phyloP scores from a whole-genome alignment of 2,329 filamentous ascomycete species.

The Rutstroemia sp. region DNA sequence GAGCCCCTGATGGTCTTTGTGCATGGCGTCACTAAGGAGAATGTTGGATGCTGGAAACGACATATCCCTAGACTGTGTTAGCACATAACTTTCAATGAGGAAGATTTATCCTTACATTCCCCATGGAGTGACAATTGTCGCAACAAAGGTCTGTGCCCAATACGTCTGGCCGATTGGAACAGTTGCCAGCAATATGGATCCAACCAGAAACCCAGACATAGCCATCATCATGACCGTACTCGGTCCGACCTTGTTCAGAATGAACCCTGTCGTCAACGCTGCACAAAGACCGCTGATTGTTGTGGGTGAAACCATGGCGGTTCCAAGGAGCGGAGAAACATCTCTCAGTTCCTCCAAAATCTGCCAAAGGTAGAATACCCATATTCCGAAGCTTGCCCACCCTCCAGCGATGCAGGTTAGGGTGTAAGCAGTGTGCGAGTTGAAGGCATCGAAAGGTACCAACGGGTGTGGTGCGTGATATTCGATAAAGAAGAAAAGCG shows the following conservation, averaged over 20 bases:
- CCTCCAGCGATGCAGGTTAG: constrained; percentile 22
- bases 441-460: constrained; percentile 46
- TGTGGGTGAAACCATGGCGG: constrained; percentile 25
- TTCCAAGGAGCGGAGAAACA: constrained; percentile 25
- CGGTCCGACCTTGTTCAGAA: constrained; percentile 28
- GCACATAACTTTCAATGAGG: not conserved
- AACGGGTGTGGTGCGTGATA: constrained; percentile 42
- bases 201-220: constrained; percentile 33
- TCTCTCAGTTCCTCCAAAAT: constrained; percentile 22
- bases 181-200: constrained; percentile 25
- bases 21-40: constrained; percentile 44
- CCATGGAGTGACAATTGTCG: constrained; percentile 44
- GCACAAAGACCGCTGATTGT: constrained; percentile 28
- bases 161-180: constrained; percentile 36
- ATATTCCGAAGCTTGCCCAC: constrained; percentile 26
- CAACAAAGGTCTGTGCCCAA: constrained; percentile 57
- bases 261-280: constrained; percentile 29
- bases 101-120: constrained; percentile 30
- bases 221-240: constrained; percentile 31
- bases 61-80: constrained; percentile 40
- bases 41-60: constrained; percentile 46
- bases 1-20: constrained; percentile 41
- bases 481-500: constrained; percentile 48
- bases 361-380: constrained; percentile 24
- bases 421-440: constrained; percentile 42